Evolutionary conservation across 2,329 filamentous ascomycete genomes (phyloP).

Genomic region (Ceratocystis smalleyi): DNA sequence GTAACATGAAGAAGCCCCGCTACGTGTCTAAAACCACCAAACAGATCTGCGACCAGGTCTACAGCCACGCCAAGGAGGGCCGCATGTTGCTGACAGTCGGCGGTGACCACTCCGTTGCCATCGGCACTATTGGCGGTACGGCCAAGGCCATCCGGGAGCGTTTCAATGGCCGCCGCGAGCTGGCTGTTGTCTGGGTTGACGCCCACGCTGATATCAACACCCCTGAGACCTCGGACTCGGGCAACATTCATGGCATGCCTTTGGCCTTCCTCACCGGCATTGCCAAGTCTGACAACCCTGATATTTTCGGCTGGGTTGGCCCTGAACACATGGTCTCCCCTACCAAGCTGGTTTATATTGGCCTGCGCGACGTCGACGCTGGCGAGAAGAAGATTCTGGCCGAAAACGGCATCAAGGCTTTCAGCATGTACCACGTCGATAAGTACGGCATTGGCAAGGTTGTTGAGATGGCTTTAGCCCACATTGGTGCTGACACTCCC

Average conservation of each 20-base stretch:
- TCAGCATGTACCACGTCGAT: constrained; percentile 98
- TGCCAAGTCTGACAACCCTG: constrained; percentile 56
- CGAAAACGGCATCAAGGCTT: constrained; percentile 84
- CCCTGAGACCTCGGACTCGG: constrained; percentile 73
- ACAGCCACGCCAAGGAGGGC: constrained; percentile 67
- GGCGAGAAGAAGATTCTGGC: constrained; percentile 84
- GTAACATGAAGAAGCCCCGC: constrained; percentile 86
- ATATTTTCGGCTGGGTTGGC: constrained; percentile 81
- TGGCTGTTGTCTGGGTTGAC: constrained; percentile 97
- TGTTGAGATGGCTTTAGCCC: constrained; percentile 94
- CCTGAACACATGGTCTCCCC: constrained; percentile 53
- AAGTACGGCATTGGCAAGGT: constrained; percentile 87
- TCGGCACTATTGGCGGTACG: constrained; percentile 78
- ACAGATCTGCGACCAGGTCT: constrained; percentile 68
- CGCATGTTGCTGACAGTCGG: constrained; percentile 84
- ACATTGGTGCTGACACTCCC: constrained; percentile 86
- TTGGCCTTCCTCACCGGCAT: constrained; percentile 82
- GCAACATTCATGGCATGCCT: constrained; percentile 97
- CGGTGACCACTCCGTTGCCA: constrained; percentile 91
- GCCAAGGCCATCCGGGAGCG: constrained; percentile 77
- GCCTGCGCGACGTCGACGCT: constrained; percentile 79
- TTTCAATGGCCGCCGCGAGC: constrained; percentile 51
- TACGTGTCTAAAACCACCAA: constrained; percentile 74
- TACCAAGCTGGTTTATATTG: constrained; percentile 92
- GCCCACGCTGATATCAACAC: constrained; percentile 97